Evolutionary conservation across 2,329 filamentous ascomycete species (phyloP).

Genomic region (Cladosporium sp.): DNA sequence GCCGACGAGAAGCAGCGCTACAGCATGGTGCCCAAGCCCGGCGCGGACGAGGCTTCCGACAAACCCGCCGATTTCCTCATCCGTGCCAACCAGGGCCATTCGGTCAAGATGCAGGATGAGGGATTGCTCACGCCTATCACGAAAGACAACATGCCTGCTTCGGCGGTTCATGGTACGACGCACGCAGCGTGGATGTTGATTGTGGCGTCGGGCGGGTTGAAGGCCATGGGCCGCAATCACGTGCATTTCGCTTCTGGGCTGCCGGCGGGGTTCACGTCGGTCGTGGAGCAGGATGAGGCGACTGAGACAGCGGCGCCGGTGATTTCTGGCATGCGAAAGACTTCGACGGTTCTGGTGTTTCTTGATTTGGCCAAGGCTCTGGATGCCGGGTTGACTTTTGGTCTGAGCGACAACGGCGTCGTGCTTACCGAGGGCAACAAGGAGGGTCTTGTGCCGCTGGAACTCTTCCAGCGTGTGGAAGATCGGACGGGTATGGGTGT

Average conservation of each 20-base stretch:
- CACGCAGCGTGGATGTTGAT: conserved; percentile 76
- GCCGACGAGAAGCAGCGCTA: conserved; percentile 91
- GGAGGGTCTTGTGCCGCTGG: conserved; percentile 59
- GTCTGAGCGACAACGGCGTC: conserved; percentile 45
- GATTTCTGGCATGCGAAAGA: conserved; percentile 45
- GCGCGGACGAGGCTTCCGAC: conserved; percentile 22
- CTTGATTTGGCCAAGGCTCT: conserved; percentile 73
- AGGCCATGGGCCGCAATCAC: conserved; percentile 78
- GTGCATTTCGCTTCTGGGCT: conserved; percentile 83
- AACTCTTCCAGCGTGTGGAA: conserved; percentile 69
- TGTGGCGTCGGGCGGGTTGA: conserved; percentile 69
- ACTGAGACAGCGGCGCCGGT: conserved; percentile 55
- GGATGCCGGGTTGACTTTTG: conserved; percentile 68
- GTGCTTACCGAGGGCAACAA: conserved; percentile 47
- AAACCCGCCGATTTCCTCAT: conserved; percentile 73
- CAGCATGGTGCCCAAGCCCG: conserved; percentile 59
- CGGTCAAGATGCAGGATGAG: conserved; percentile 69
- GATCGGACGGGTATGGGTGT: conserved; percentile 57
- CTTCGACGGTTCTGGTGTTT: conserved; percentile 65
- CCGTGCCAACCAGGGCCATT: conserved; percentile 93
- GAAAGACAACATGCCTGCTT: conserved; percentile 32
- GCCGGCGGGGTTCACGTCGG: conserved; percentile 43
- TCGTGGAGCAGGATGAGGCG: conserved; percentile 22
- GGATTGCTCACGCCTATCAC: conserved; percentile 67
- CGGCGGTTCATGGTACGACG: conserved; percentile 84